A percentile compares a stretch with the other conserved stretches of the same genome.
phyloP scores from a whole-genome alignment of 768 basidiomycete genomes.

The Auriscalpium orientale region DNA sequence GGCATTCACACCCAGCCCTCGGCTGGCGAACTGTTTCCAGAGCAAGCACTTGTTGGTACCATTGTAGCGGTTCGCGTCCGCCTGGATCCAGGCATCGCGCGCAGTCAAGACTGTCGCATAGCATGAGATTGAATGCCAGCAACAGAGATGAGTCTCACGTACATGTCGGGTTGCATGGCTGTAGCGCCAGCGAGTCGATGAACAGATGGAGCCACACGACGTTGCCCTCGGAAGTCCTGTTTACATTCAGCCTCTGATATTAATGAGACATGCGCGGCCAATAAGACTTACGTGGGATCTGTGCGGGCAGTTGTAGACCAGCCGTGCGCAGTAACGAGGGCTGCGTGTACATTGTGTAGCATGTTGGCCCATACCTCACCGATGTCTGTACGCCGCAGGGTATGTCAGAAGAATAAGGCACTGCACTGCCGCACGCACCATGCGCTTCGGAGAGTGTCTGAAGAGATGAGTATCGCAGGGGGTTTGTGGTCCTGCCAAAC shows the following conservation, averaged over 20 bases:
- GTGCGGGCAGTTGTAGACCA: slow-evolving; percentile 29
- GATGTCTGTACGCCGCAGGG: slow-evolving; percentile 27
- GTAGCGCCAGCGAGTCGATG: slow-evolving; percentile 40
- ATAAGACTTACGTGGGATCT: slow-evolving; percentile 26
- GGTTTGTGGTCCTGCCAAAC: slow-evolving; percentile 27
- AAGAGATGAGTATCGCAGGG: slow-evolving; percentile 35
- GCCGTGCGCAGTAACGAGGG: slow-evolving; percentile 20
- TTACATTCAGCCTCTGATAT: not conserved
- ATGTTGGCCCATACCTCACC: slow-evolving; percentile 52
- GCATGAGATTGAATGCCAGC: not conserved
- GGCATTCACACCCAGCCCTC: slow-evolving; percentile 40
- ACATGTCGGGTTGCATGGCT: slow-evolving; percentile 44
- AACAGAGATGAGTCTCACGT: slow-evolving; percentile 7
- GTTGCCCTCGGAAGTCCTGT: slow-evolving; percentile 35
- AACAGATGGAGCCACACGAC: slow-evolving; percentile 44
- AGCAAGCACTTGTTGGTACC: slow-evolving; percentile 39
- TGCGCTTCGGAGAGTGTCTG: slow-evolving; percentile 36
- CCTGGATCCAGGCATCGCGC: slow-evolving; percentile 45
- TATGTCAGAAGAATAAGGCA: not conserved
- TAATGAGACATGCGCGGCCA: not conserved
- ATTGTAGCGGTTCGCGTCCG: slow-evolving; percentile 38
- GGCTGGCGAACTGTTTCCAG: slow-evolving; percentile 40
- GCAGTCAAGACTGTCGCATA: slow-evolving; percentile 30
- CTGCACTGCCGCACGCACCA: slow-evolving; percentile 22
- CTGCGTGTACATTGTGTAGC: slow-evolving; percentile 30